phyloP scores from a whole-genome alignment of 441 rosid genomes.

The Aquilaria agallochum region DNA sequence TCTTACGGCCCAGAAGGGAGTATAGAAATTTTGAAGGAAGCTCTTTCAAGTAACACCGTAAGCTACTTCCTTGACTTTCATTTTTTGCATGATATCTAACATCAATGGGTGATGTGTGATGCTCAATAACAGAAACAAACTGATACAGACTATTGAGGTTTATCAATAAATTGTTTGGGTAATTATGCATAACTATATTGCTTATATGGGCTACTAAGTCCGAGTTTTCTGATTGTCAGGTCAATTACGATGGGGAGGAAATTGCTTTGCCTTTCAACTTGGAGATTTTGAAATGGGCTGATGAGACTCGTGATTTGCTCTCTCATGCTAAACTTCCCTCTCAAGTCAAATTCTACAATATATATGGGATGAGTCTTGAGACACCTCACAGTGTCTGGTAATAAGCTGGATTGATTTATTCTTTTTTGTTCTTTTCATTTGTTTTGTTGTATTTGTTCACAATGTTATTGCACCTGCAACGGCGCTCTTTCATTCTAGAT shows the following conservation, averaged over 20 bases:
- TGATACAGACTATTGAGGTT: too few species aligned
- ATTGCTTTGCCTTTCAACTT: constrained; percentile 81
- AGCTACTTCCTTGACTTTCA: constrained; percentile 20
- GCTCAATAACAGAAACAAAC: too few species aligned
- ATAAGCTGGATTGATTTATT: constrained; percentile 18
- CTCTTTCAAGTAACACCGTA: constrained; percentile 74
- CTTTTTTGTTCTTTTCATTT: too few species aligned
- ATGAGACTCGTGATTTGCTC: constrained; percentile 53
- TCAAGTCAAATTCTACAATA: constrained; percentile 85
- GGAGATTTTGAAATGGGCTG: constrained; percentile 87
- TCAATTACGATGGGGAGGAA: constrained; percentile 52
- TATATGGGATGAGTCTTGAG: constrained; percentile 74
- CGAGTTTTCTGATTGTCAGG: constrained; percentile 32
- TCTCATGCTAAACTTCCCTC: constrained; percentile 71
- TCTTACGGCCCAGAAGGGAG: constrained; percentile 58
- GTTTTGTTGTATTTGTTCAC: neutral
- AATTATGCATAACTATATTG: neutral
- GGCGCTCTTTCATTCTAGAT: neutral
- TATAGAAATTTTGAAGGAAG: constrained; percentile 49
- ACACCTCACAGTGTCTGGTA: constrained; percentile 96
- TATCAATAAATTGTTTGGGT: neutral
- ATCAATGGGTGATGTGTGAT: neutral
- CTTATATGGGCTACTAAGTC: neutral
- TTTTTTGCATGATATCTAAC: neutral
- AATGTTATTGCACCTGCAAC: neutral